Base-by-base conservation (phyloP, 192 early-diverging fungal genomes). In the Spizellomyces sp. region DNA sequence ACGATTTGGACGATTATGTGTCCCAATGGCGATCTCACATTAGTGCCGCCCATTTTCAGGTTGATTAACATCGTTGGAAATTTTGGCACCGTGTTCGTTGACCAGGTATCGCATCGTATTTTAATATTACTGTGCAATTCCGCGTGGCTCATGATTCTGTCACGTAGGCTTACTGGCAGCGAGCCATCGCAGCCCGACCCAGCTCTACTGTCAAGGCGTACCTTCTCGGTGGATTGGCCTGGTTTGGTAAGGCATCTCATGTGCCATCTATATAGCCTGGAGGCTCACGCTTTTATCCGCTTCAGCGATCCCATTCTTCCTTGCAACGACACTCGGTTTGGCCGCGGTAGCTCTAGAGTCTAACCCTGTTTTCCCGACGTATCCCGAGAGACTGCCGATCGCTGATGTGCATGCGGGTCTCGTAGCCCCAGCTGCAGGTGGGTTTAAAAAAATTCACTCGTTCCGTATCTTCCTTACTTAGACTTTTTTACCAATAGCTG, bases 31-130 rank as follows among this genome's bases (percentile, higher is more conserved):
- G 27, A 36, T 2, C 27, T 36, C 27, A 36, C 27, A 36, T 36
- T 36, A 3, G 27, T 36, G 27, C 27, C 3, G 27, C 67, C 90
- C 41, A 90, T 91, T 62, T 91, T 92, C 60, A 89, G 90, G 27
- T 84, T 91, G 22, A 91, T 91, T 70, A 91, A 91, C 58, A 74
- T 91, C 48, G 89, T 90, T 48, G 90, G 90, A 54, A 91, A 91
- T 70, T 92, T 92, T 75, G 90, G 90, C 61, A 91, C 89, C 5
- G 89, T 90, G 12, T 76, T 74, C 62, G 56, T 66, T 14, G 48
- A 61, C 62, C 27, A 36, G 27, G 27, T 36, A 36, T 36, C 3
- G 17, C 4, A 15, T 15, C 64, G 36, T 55, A 8, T 12, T 7
- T 5, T 17, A 22, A 19, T 48, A 19, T 36, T 36, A 0, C 27